phyloP scores from a whole-genome alignment of 2,329 filamentous ascomycete genomes.

The Aspergillus sp. region DNA sequence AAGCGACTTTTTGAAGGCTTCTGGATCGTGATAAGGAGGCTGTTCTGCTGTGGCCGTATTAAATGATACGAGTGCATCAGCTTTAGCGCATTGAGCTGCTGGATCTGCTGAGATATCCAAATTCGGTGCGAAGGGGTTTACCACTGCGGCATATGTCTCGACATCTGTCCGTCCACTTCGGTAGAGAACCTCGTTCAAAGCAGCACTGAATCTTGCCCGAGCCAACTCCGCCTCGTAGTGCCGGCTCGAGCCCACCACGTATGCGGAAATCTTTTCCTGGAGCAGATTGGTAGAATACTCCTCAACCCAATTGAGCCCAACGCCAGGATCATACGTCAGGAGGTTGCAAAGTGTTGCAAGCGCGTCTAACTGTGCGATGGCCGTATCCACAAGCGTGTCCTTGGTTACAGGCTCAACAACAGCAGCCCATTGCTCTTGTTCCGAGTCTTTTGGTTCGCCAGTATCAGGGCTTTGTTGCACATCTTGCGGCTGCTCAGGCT shows the following conservation, averaged over 20 bases:
- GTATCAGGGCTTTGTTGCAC: slow-evolving; percentile 12
- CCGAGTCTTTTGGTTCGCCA: slow-evolving; percentile 22
- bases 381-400: slow-evolving; percentile 65
- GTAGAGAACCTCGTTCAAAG: slow-evolving; percentile 59
- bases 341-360: slow-evolving; percentile 54
- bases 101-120: slow-evolving; percentile 46
- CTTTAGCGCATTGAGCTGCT: slow-evolving; percentile 54
- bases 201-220: slow-evolving; percentile 57
- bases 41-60: slow-evolving; percentile 48
- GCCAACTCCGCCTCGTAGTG: slow-evolving; percentile 55
- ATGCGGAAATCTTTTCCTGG: slow-evolving; percentile 54
- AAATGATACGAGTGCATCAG: slow-evolving; percentile 57
- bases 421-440: slow-evolving; percentile 62
- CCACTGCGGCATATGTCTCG: slow-evolving; percentile 51
- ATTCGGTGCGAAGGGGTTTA: slow-evolving; percentile 40
- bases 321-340: slow-evolving; percentile 42
- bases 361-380: slow-evolving; percentile 62
- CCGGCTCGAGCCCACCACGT: slow-evolving; percentile 47
- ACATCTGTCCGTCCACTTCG: slow-evolving; percentile 51
- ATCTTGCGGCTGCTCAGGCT: slow-evolving; percentile 14
- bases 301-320: slow-evolving; percentile 57
- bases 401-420: slow-evolving; percentile 67
- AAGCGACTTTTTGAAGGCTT: slow-evolving; percentile 31
- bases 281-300: slow-evolving; percentile 56
- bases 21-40: slow-evolving; percentile 27